Evolutionary conservation across 352 stramenopile genomes (phyloP).

Genomic region (Globisporangium radiosum): DNA sequence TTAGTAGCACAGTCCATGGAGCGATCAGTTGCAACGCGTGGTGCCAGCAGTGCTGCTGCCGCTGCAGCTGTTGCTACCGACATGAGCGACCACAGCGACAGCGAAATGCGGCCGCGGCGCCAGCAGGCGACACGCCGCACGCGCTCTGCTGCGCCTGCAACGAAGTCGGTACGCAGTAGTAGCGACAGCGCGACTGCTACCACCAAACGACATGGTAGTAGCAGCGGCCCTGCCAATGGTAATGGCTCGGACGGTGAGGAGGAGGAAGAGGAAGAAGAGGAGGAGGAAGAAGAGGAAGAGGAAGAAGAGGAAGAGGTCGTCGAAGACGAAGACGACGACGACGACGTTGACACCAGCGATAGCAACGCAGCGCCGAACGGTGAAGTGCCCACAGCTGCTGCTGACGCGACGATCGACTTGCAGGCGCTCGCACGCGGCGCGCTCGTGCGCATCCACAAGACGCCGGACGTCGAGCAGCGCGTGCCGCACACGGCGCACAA

Average conservation of each 20-base stretch:
- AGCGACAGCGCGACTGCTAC: not conserved
- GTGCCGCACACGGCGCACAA: conserved; percentile 77
- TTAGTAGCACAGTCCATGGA: not conserved
- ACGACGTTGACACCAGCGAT: not conserved
- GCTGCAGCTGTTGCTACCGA: no score
- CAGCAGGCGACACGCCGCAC: conserved; percentile 28
- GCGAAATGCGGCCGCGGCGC: conserved; percentile 20
- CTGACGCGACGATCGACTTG: conserved; percentile 24
- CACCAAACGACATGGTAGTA: conserved; percentile 5
- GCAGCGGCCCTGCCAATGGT: not conserved
- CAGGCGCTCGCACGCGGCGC: conserved; percentile 49
- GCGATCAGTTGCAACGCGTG: no score
- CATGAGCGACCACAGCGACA: no score
- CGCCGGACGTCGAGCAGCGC: conserved; percentile 74
- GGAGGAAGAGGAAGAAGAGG: conserved; percentile 43
- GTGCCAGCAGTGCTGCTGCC: no score
- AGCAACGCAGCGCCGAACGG: no score
- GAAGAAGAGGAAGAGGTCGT: conserved; percentile 30
- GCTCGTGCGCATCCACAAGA: conserved; percentile 66
- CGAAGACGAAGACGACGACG: conserved; percentile 35
- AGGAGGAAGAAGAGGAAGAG: conserved; percentile 48
- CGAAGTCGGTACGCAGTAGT: no score
- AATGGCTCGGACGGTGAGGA: conserved; percentile 26
- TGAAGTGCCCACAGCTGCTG: conserved; percentile 1
- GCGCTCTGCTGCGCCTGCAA: conserved; percentile 15